Conservation (phyloP, 2,329 filamentous ascomycete species). For the Aspergillus nomiae region DNA sequence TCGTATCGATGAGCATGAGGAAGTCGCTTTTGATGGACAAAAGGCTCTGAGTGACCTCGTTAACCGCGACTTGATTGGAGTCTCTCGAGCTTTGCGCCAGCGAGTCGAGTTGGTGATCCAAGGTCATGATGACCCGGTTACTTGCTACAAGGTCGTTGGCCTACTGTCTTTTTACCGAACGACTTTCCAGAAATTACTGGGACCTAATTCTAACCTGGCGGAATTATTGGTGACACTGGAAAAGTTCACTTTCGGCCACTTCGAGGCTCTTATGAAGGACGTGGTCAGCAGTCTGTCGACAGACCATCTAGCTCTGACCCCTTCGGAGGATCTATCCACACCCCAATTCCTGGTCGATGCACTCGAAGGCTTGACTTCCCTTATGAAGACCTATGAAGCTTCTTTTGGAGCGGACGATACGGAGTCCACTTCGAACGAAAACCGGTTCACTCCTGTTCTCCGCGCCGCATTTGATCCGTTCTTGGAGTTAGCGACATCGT, state of each 20-base stretch:
- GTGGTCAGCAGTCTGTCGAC: slow-evolving; percentile 66
- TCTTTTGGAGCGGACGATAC: slow-evolving; percentile 58
- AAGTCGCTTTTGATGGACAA: slow-evolving; percentile 70
- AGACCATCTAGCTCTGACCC: slow-evolving; percentile 70
- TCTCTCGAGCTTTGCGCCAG: slow-evolving; percentile 81
- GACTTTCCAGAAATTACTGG: slow-evolving; percentile 81
- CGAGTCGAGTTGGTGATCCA: slow-evolving; percentile 90
- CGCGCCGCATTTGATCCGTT: slow-evolving; percentile 84
- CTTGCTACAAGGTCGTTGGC: slow-evolving; percentile 88
- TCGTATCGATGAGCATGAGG: slow-evolving; percentile 60
- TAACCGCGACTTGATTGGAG: slow-evolving; percentile 79
- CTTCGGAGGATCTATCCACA: slow-evolving; percentile 71
- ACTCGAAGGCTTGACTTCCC: slow-evolving; percentile 72
- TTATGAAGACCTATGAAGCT: slow-evolving; percentile 85
- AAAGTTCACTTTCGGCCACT: slow-evolving; percentile 76
- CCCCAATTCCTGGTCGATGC: slow-evolving; percentile 81
- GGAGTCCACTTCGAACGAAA: slow-evolving; percentile 58
- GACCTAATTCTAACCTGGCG: slow-evolving; percentile 67
- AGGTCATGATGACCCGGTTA: slow-evolving; percentile 84
- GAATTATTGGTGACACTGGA: slow-evolving; percentile 70
- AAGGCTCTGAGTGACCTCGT: slow-evolving; percentile 84
- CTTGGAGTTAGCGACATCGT: slow-evolving; percentile 64
- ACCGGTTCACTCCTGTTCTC: slow-evolving; percentile 74
- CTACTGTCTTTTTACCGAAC: slow-evolving; percentile 84
- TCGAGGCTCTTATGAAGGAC: slow-evolving; percentile 78